Conservation (phyloP, 1,284 basidiomycete genomes). For the Malassezia restricta region DNA sequence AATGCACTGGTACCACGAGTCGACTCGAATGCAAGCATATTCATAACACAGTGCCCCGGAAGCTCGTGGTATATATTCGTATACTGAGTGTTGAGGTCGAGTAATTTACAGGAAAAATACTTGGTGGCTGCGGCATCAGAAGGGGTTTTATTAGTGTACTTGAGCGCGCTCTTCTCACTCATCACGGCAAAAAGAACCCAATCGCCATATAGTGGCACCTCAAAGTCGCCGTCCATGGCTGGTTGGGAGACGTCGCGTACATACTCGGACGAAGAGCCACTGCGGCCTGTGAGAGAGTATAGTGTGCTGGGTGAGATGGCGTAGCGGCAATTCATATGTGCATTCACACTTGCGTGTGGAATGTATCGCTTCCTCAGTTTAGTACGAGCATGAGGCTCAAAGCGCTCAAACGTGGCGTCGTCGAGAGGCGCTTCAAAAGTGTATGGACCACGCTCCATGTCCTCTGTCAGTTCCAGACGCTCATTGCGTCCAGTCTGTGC, state of each 20-base stretch:
- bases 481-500: neutral
- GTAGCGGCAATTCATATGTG: constrained; percentile 70
- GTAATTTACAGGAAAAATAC: constrained; percentile 74
- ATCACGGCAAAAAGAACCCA: constrained; percentile 82
- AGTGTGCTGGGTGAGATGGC: constrained; percentile 73
- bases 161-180: constrained; percentile 66
- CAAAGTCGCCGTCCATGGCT: constrained; percentile 53
- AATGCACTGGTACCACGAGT: constrained; percentile 71
- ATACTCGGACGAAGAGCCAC: constrained; percentile 4
- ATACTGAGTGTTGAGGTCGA: constrained; percentile 53
- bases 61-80: constrained; percentile 1
- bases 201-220: constrained; percentile 78
- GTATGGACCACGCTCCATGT: constrained; percentile 4
- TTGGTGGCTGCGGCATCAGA: constrained; percentile 54
- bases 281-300: constrained; percentile 54
- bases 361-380: constrained; percentile 52
- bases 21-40: constrained; percentile 74
- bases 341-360: constrained; percentile 64
- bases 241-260: neutral
- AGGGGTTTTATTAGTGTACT: constrained; percentile 48
- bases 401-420: constrained; percentile 4
- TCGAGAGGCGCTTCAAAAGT: constrained; percentile 3
- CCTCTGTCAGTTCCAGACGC: constrained; percentile 9
- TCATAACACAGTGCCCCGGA: constrained; percentile 62
- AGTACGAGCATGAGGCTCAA: constrained; percentile 6